phyloP scores from a whole-genome alignment of 805 yeast species.

The Jamesozyma lodderae region DNA sequence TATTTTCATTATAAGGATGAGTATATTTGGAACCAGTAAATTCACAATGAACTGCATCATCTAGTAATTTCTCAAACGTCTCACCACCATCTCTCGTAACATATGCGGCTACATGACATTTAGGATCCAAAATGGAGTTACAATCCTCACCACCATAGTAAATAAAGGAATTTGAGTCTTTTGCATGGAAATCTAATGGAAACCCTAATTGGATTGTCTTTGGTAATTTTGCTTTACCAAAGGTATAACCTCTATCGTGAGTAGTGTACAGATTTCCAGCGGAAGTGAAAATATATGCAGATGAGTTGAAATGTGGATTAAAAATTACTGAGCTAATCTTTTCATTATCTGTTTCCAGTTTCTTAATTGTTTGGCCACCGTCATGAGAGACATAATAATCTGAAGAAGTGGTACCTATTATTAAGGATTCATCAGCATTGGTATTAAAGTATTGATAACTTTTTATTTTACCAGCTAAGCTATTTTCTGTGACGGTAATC shows the following conservation, averaged over 20 bases:
- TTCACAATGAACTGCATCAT: constrained; percentile 51
- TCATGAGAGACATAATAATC: constrained; percentile 59
- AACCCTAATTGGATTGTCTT: constrained; percentile 34
- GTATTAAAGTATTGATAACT: constrained; percentile 43
- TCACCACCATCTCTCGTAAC: constrained; percentile 62
- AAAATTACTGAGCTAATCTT: constrained; percentile 46
- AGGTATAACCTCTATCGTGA: constrained; percentile 56
- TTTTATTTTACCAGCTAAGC: constrained; percentile 43
- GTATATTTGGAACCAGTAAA: constrained; percentile 52
- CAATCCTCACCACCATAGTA: constrained; percentile 61
- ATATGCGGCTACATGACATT: constrained; percentile 53
- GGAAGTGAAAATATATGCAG: constrained; percentile 37
- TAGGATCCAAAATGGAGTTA: constrained; percentile 33
- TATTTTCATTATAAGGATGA: constrained; percentile 36
- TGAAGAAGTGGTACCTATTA: constrained; percentile 47
- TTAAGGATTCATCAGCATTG: constrained; percentile 51
- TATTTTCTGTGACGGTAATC: constrained; percentile 34
- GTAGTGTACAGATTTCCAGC: constrained; percentile 48
- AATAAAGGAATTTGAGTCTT: constrained; percentile 48
- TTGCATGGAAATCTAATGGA: constrained; percentile 55
- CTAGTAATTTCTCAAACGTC: constrained; percentile 45
- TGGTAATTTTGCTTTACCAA: constrained; percentile 42
- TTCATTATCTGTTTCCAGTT: constrained; percentile 31
- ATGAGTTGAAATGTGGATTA: constrained; percentile 39
- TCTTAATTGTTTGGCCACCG: constrained; percentile 47